Percentiles rank a stretch among this genome's conserved stretches.
These are phyloP conservation scores for Ceratocystis ficicola DNA, from an alignment of 2,329 filamentous ascomycete species.

Conservation along the genomic window DNA sequence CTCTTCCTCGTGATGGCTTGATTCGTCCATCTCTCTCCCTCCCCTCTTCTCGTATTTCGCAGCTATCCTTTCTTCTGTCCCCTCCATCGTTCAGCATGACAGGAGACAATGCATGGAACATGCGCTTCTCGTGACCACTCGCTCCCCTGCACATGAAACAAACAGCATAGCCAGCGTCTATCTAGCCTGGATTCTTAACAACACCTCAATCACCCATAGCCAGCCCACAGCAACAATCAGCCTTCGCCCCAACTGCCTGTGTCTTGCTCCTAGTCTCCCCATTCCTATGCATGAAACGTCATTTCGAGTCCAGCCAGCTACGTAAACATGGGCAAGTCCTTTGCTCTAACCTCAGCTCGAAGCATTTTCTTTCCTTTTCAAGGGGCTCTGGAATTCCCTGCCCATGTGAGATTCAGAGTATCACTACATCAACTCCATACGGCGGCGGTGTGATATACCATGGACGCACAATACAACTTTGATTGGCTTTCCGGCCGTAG, in stretches of 20 bases:
- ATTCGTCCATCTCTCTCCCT: no score
- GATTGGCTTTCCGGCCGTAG: neutral
- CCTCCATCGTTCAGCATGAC: neutral
- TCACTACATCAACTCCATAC: no score
- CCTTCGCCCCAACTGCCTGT: neutral
- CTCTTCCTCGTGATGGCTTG: no score
- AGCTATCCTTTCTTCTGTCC: neutral
- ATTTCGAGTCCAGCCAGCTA: neutral
- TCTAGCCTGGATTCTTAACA: neutral
- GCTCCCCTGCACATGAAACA: constrained; percentile 4
- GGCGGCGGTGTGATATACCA: no score
- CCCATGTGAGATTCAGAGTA: neutral
- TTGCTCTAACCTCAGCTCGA: no score
- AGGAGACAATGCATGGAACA: constrained; percentile 1
- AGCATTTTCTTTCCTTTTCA: no score
- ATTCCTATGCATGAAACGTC: neutral
- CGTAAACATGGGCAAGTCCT: neutral
- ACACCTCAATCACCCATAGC: neutral
- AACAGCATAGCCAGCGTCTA: neutral
- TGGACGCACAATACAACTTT: neutral
- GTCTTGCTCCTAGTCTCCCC: neutral
- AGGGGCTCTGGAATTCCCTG: neutral
- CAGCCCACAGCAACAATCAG: neutral
- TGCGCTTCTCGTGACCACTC: neutral
- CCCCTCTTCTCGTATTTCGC: neutral